Base-by-base conservation (phyloP, 106 monocot genomes). In the Agapanthus africanus region DNA sequence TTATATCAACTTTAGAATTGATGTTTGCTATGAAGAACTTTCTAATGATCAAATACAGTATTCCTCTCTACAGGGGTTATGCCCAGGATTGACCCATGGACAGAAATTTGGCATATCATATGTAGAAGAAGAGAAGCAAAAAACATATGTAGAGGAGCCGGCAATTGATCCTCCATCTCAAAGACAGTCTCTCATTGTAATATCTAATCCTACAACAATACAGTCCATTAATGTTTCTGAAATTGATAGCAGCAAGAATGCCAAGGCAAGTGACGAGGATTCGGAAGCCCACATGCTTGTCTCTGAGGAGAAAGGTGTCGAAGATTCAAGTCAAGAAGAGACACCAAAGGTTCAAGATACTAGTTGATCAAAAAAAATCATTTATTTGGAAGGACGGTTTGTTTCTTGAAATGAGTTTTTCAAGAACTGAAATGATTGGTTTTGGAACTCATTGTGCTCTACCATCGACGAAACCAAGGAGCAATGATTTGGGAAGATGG, bases 81-180 rank as follows among this genome's bases (percentile, higher is more conserved):
- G 91, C 65, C 81, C 76, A 49, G 89, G 86, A 42, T 73, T 97
- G 61, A 79, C 86, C 27, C 95, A 97, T 79, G 77, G 75, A 3
- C 95, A 91, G 74, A 97, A 88, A 64, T 89, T 75, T 68, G 95
- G 95, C 25, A 74, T 97, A 74, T 86, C 84, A 28, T 97, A 91
- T 69, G 36, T 38, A 30, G 71, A 69, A 14, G 78, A 77, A 14
- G 76, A 77, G 14, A 51, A 70, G 37, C 69, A 79, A 18, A 68
- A 72, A 68, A 36, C 39, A 38, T 9, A 70, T 40, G 70, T 85
- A 65, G 28, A 18, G 4, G 37, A 79, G 7, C 16, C 65, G 21
- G 15, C 22, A 5, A 40, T 52, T 60, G 60, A 73, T 30, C 35
- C 70, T 64, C 74, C 78, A 28, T 22, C 73, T 59, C 77, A 79